Evolutionary conservation across 1,284 basidiomycete species (phyloP).

Genomic region (Trichosporon asahii): DNA sequence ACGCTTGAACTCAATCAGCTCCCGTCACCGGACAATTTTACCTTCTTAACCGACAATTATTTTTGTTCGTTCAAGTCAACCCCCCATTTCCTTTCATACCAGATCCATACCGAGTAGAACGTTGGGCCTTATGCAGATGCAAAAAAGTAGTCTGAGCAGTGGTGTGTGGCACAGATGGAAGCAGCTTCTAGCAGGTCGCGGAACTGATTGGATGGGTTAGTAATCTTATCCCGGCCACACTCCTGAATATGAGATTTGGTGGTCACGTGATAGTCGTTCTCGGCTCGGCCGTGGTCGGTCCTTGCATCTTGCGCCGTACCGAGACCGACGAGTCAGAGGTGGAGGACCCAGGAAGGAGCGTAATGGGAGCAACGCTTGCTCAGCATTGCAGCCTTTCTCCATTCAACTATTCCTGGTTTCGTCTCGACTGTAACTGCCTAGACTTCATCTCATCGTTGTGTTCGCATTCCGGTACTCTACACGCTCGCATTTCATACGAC

Average conservation of each 20-base stretch:
- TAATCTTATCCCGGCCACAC: neutral
- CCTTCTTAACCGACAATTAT: constrained; percentile 1
- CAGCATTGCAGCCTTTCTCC: constrained; percentile 1
- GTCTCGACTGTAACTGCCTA: neutral
- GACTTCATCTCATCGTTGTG: neutral
- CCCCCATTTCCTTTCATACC: constrained; percentile 8
- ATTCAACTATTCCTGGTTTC: neutral
- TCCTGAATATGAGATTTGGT: neutral
- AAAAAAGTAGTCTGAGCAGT: constrained; percentile 4
- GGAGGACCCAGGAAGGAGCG: neutral
- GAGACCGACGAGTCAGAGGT: constrained; percentile 8
- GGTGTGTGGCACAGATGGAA: neutral
- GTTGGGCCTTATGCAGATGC: constrained; percentile 10
- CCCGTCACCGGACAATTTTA: constrained; percentile 2
- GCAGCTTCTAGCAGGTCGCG: constrained; percentile 1
- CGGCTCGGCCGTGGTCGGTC: constrained; percentile 10
- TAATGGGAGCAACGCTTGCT: constrained; percentile 8
- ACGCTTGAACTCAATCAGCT: neutral
- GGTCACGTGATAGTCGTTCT: neutral
- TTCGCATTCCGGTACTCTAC: neutral
- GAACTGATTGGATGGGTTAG: neutral
- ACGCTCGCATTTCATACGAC: constrained; percentile 1
- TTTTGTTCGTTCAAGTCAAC: constrained; percentile 9
- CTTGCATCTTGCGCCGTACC: constrained; percentile 1
- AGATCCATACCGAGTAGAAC: constrained; percentile 2